Percentiles rank a stretch among this genome's conserved stretches.
These are phyloP conservation scores for Strobilomyces echinocephalus DNA, from an alignment of 768 basidiomycete genomes.

Conservation along the genomic window DNA sequence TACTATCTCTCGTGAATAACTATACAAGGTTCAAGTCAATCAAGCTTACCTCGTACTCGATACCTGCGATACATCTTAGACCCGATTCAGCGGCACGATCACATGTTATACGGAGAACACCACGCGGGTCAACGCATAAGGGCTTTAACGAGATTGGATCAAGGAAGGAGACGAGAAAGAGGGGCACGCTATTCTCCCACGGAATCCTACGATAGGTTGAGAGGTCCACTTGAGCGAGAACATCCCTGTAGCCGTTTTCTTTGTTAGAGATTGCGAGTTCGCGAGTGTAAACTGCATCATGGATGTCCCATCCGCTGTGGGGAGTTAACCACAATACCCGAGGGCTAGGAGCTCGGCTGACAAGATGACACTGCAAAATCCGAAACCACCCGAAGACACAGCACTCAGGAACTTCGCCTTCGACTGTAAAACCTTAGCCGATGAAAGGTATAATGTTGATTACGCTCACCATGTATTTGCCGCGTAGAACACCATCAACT, in stretches of 20 bases:
- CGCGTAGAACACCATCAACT: slow-evolving; percentile 93
- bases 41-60: slow-evolving; percentile 80
- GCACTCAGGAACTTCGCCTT: slow-evolving; percentile 88
- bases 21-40: background rate
- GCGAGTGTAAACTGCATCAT: slow-evolving; percentile 76
- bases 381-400: slow-evolving; percentile 76
- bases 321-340: background rate
- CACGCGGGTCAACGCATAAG: slow-evolving; percentile 79
- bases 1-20: slow-evolving; percentile 53
- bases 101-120: slow-evolving; percentile 60
- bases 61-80: slow-evolving; percentile 72
- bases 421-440: slow-evolving; percentile 47
- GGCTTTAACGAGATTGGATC: slow-evolving; percentile 82
- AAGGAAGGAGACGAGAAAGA: slow-evolving; percentile 88
- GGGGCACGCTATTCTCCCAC: slow-evolving; percentile 88
- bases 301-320: slow-evolving; percentile 84
- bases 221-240: slow-evolving; percentile 83
- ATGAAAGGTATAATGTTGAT: background rate
- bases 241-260: slow-evolving; percentile 87
- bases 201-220: slow-evolving; percentile 84
- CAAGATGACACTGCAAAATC: slow-evolving; percentile 94
- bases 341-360: slow-evolving; percentile 34
- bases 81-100: slow-evolving; percentile 45
- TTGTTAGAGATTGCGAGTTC: slow-evolving; percentile 91
- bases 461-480: slow-evolving; percentile 79